These are phyloP conservation scores for Cyberlindnera japonica DNA, from an alignment of 805 yeast genomes.

Conservation along the genomic window DNA sequence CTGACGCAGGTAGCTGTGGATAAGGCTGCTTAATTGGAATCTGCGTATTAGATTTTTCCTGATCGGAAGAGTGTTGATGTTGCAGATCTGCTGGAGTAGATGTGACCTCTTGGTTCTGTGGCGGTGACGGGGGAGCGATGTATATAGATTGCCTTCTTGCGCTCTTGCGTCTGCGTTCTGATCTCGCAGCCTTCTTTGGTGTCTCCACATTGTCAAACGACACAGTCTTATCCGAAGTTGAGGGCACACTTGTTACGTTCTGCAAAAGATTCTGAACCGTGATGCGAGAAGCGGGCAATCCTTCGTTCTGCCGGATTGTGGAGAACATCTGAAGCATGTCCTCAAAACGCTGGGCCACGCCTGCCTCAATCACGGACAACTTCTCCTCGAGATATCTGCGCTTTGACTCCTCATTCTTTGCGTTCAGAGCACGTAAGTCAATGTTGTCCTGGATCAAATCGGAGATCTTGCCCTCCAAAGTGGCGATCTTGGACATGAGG, in stretches of 20 bases:
- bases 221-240: conserved; percentile 24
- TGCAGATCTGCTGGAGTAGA: too few relatives aligned
- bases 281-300: conserved; percentile 26
- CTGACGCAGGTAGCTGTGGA: conserved; percentile 7
- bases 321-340: conserved; percentile 43
- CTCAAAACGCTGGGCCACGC: conserved; percentile 39
- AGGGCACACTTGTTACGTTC: conserved; percentile 8
- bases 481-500: conserved; percentile 47
- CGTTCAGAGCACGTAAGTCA: conserved; percentile 35
- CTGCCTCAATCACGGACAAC: conserved; percentile 38
- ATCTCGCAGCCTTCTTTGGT: conserved; percentile 20
- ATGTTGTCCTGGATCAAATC: conserved; percentile 50
- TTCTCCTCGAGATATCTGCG: conserved; percentile 36
- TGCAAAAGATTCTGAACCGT: conserved; percentile 8
- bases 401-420: conserved; percentile 29
- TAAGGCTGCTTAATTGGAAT: conserved; percentile 10
- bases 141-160: conserved; percentile 40
- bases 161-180: conserved; percentile 35
- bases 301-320: conserved; percentile 39
- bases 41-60: too few relatives aligned
- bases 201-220: conserved; percentile 25
- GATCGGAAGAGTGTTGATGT: too few relatives aligned
- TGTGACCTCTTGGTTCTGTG: neutral
- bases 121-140: conserved; percentile 26
- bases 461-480: conserved; percentile 48